Percentiles rank a stretch among this genome's conserved stretches.
These are phyloP conservation scores for Rhododendron henanense DNA, from an alignment of 148 eudicot species.

Conservation along the genomic window DNA sequence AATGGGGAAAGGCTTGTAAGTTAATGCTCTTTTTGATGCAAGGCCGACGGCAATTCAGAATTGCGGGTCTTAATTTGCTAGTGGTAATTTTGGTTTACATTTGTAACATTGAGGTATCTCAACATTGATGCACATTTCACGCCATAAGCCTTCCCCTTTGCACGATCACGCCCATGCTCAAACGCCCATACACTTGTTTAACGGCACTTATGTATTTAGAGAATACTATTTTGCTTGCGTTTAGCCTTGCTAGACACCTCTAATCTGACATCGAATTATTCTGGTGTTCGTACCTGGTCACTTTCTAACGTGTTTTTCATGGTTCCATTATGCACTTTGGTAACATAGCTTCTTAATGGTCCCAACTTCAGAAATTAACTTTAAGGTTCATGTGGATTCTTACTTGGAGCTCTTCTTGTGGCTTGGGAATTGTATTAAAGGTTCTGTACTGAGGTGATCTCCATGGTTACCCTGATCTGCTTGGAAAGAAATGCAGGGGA, in stretches of 20 bases:
- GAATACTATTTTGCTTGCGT: not conserved
- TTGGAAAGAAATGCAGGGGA: not conserved
- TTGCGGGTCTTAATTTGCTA: not conserved
- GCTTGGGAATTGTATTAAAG: not conserved
- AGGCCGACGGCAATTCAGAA: not conserved
- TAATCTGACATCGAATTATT: not conserved
- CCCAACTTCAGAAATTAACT: not conserved
- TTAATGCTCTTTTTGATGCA: not conserved
- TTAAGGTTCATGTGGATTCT: not conserved
- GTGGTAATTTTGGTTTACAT: not conserved
- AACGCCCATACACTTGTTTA: not conserved
- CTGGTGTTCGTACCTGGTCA: not conserved
- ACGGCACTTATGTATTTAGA: not conserved
- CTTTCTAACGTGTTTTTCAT: not conserved
- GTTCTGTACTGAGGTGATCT: not conserved
- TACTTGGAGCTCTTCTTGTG: not conserved
- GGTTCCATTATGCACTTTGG: not conserved
- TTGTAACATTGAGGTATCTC: not conserved
- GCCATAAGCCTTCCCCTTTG: not conserved
- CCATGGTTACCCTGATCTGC: not conserved
- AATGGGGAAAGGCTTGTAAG: not conserved
- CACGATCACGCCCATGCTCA: not conserved
- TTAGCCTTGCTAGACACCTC: slow-evolving; percentile 5
- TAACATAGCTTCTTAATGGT: not conserved
- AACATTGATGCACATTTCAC: not conserved